These are phyloP conservation scores for Monosporascus sp. DNA, from an alignment of 2,329 filamentous ascomycete genomes.

Conservation along the genomic window DNA sequence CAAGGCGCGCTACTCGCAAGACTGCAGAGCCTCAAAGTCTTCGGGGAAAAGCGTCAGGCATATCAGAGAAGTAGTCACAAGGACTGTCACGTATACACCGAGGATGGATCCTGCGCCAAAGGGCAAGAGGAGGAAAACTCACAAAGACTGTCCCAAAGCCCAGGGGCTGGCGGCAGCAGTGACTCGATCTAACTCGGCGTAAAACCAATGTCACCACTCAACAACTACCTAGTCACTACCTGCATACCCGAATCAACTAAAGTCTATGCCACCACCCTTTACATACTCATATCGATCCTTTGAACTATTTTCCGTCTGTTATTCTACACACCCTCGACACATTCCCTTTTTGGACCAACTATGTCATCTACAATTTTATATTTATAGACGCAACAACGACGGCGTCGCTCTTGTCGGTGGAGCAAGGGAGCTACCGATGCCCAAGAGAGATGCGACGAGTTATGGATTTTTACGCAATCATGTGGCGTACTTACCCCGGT, in stretches of 20 bases:
- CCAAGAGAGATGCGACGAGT: slow-evolving; percentile 13
- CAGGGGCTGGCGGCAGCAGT: slow-evolving; percentile 8
- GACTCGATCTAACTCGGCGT: slow-evolving; percentile 22
- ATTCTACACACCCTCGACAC: slow-evolving; percentile 9
- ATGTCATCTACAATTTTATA: slow-evolving; percentile 6
- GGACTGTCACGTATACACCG: slow-evolving; percentile 86
- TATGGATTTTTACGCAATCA: slow-evolving; percentile 16
- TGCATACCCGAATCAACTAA: slow-evolving; percentile 18
- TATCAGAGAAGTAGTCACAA: slow-evolving; percentile 87
- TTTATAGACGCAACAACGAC: slow-evolving; percentile 11
- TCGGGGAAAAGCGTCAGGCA: slow-evolving; percentile 60
- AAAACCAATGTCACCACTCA: background rate
- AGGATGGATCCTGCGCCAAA: slow-evolving; percentile 82
- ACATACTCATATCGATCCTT: slow-evolving; percentile 5
- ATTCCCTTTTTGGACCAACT: background rate
- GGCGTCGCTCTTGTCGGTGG: slow-evolving; percentile 4
- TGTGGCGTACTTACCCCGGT: slow-evolving; percentile 11
- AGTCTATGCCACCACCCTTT: slow-evolving; percentile 13
- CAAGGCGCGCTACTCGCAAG: slow-evolving; percentile 60
- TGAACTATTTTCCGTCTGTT: slow-evolving; percentile 19
- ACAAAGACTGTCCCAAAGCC: slow-evolving; percentile 24
- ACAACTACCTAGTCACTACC: slow-evolving; percentile 2
- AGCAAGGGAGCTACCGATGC: background rate
- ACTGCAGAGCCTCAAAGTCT: slow-evolving; percentile 47
- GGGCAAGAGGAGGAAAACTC: slow-evolving; percentile 78